Evolutionary conservation across 257 asterid genomes (phyloP).

Genomic region (Plantago ovata): DNA sequence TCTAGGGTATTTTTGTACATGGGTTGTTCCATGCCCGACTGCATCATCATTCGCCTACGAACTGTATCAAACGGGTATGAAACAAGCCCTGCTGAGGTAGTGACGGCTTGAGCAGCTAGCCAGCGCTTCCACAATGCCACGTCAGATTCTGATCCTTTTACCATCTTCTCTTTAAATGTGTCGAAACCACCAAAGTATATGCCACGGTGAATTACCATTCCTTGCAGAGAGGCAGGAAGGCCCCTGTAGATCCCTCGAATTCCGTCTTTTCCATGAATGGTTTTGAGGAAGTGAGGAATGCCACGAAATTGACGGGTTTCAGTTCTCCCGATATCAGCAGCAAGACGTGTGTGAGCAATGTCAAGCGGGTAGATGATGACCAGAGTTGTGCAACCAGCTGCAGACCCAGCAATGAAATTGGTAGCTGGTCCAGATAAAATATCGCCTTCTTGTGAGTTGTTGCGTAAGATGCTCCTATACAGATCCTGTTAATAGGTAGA

Average conservation of each 20-base stretch:
- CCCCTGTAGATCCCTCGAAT: conserved; percentile 82
- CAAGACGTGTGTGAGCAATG: conserved; percentile 93
- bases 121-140: conserved; percentile 85
- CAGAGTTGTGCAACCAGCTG: conserved; percentile 89
- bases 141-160: conserved; percentile 35
- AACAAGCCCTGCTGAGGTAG: conserved; percentile 81
- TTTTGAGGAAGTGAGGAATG: conserved; percentile 65
- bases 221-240: conserved; percentile 86
- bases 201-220: conserved; percentile 89
- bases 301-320: conserved; percentile 85
- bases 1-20: conserved; percentile 69
- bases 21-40: conserved; percentile 68
- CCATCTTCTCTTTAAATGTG: conserved; percentile 71
- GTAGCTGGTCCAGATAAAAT: conserved; percentile 68
- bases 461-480: conserved; percentile 60
- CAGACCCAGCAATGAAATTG: conserved; percentile 81
- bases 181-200: conserved; percentile 91
- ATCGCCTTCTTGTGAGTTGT: conserved; percentile 44
- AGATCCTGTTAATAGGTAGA: conserved; percentile 55
- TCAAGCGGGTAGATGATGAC: conserved; percentile 92
- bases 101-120: conserved; percentile 89
- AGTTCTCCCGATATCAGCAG: conserved; percentile 82
- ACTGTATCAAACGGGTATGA: conserved; percentile 94
- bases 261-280: conserved; percentile 58
- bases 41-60: conserved; percentile 98